Percentiles rank a stretch among this genome's conserved stretches.
phyloP scores from a whole-genome alignment of 768 basidiomycete genomes.

The Cystofilobasidium macerans region DNA sequence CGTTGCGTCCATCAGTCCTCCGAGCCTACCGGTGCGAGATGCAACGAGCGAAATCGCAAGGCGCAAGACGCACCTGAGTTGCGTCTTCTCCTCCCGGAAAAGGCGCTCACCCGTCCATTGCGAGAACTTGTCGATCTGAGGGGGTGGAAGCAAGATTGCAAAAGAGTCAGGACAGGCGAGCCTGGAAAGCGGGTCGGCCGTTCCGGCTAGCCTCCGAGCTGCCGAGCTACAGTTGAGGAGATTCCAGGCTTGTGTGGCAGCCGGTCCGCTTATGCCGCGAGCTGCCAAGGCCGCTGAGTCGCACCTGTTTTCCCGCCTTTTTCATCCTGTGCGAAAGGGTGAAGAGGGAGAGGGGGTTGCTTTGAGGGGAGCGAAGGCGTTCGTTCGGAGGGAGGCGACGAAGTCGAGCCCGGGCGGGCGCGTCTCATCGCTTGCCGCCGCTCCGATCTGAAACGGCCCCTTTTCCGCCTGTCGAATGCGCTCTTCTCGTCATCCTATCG shows the following conservation, averaged over 20 bases:
- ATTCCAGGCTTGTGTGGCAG: too few relatives aligned
- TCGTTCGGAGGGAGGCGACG: neutral
- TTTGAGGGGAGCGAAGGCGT: neutral
- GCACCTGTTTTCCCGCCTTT: conserved; percentile 20
- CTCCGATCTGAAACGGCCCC: too few relatives aligned
- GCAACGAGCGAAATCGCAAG: neutral
- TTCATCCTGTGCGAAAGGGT: neutral
- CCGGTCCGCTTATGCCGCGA: too few relatives aligned
- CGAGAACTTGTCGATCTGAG: conserved; percentile 25
- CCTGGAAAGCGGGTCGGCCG: neutral
- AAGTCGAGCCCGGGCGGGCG: too few relatives aligned
- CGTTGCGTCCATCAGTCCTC: too few relatives aligned
- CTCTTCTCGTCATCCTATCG: too few relatives aligned
- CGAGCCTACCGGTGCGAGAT: too few relatives aligned
- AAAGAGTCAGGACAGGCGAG: neutral
- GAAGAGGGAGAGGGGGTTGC: neutral
- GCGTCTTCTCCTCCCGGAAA: conserved; percentile 66
- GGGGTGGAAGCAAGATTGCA: too few relatives aligned
- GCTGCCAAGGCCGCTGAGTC: neutral
- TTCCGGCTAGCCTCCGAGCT: neutral
- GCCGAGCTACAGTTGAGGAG: too few relatives aligned
- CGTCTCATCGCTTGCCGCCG: too few relatives aligned
- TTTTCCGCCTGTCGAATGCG: too few relatives aligned
- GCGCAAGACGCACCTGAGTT: conserved; percentile 39
- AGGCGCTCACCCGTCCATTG: conserved; percentile 89